Evolutionary conservation across 495 filamentous ascomycete species (phyloP), one percentile per base, ranked within the genome.

Genomic region (Trichoderma virens): DNA sequence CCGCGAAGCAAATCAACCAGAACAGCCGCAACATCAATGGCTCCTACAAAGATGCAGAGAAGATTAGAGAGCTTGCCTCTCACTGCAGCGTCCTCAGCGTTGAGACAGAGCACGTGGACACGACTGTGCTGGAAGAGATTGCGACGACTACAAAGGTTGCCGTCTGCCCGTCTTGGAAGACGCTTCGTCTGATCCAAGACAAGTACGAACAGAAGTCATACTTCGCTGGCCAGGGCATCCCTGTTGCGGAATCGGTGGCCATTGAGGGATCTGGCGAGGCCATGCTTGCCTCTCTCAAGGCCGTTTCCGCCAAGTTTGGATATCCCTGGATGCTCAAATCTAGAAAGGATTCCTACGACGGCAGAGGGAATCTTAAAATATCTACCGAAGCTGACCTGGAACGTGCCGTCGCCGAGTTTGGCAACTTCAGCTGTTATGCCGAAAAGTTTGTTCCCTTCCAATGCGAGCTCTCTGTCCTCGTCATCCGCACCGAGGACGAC

Each of bases 31-130:
- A 97, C 74, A 84, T 97, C 51, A 82, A 86, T 38, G 92, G 92
- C 56, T 95, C 91, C 1, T 96, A 96, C 79, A 90, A 88, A 70
- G 88, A 96, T 68, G 76, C 84, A 1, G 83, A 84, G 30, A 86
- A 87, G 34, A 88, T 98, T 65, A 86, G 85, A 18, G 77, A 90
- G 71, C 81, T 98, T 9, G 92, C 95, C 6, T 78, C 83, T 41
- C 72, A 81, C 7, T 94, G 89, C 68, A 91, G 96, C 72, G 83
- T 96, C 16, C 75, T 98, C 34, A 97, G 95, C 8, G 89, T 94
- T n/a, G 94, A 98, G 73, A 98, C 98, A 67, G 94, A 98, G 76
- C 94, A 98, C 79, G 92, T 98, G 63, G 87, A 98, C 69, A 96
- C 93, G 51, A 78, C 91, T 60, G 89, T 92, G n/a, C 81, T 98